Percentiles rank a stretch among this genome's conserved stretches.
Conservation (phyloP, 1,284 basidiomycete genomes). For the Rhodofomes roseus region DNA sequence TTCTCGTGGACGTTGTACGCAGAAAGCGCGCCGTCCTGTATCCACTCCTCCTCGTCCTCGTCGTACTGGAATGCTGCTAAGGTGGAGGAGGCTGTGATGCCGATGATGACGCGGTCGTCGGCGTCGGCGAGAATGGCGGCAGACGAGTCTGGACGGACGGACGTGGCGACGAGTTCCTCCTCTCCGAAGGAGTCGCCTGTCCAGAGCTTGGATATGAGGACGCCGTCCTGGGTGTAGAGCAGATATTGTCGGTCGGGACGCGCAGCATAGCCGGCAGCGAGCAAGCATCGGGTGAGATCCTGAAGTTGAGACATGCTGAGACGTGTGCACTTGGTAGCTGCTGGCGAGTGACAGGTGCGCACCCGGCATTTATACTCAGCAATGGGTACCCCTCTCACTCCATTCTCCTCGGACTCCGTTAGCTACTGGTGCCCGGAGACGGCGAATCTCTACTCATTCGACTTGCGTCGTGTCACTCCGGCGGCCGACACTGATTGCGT, state of each 20-base stretch:
- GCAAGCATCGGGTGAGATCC: constrained; percentile 8
- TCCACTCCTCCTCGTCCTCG: constrained; percentile 9
- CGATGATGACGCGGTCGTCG: neutral
- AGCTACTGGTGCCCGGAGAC: no score
- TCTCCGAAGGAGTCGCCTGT: constrained; percentile 4
- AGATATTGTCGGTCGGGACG: constrained; percentile 2
- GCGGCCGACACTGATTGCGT: no score
- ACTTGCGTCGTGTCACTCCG: no score
- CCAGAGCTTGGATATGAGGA: constrained; percentile 5
- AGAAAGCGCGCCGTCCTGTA: neutral
- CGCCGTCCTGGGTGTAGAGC: constrained; percentile 3
- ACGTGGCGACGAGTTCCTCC: constrained; percentile 3
- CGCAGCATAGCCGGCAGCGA: constrained; percentile 4
- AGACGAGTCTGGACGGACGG: constrained; percentile 1
- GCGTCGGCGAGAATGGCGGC: constrained; percentile 4
- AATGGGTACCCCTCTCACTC: no score
- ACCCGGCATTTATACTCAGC: no score
- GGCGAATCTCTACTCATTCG: no score
- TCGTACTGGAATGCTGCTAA: constrained; percentile 2
- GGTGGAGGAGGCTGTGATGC: neutral
- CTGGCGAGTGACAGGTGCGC: no score
- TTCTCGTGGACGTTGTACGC: no score
- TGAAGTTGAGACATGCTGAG: constrained; percentile 8
- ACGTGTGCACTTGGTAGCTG: neutral
- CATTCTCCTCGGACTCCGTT: no score